Conservation (phyloP, 805 yeast species). For the Saccharomycopsis babjevae region DNA sequence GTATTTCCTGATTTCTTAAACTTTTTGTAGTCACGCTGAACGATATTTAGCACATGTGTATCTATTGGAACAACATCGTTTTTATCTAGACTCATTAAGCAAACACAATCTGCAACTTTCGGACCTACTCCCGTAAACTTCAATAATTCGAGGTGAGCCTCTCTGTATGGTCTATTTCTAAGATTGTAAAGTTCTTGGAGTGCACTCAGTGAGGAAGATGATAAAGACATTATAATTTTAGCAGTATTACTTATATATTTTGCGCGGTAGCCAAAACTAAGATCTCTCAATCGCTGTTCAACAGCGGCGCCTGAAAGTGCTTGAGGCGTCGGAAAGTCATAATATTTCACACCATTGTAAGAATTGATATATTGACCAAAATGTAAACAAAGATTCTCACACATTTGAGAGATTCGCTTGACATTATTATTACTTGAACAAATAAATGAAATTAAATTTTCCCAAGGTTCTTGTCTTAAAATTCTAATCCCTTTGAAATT, state of each 20-base stretch:
- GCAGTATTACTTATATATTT: constrained; percentile 80
- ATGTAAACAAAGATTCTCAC: constrained; percentile 60
- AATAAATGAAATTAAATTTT: constrained; percentile 77
- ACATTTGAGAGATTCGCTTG: constrained; percentile 87
- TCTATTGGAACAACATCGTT: constrained; percentile 90
- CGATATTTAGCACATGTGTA: constrained; percentile 89
- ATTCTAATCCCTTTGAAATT: constrained; percentile 67
- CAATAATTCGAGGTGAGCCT: constrained; percentile 49
- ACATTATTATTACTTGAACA: constrained; percentile 96
- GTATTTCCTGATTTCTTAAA: constrained; percentile 28
- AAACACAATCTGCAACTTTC: constrained; percentile 94
- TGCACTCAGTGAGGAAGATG: constrained; percentile 20
- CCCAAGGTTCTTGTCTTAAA: constrained; percentile 95
- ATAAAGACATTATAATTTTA: constrained; percentile 28
- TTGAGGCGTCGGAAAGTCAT: constrained; percentile 65
- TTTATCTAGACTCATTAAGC: constrained; percentile 81
- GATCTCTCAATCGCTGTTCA: constrained; percentile 34
- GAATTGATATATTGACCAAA: constrained; percentile 56
- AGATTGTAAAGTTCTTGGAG: constrained; percentile 31
- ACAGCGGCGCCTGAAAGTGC: constrained; percentile 33
- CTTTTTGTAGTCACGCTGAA: constrained; percentile 61
- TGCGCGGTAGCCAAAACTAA: constrained; percentile 87
- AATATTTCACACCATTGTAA: constrained; percentile 46
- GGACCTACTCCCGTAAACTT: constrained; percentile 88
- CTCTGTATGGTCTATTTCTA: constrained; percentile 37